Base-by-base conservation (phyloP, 164 flowering plant species). In the Paratinospora sagittata region DNA sequence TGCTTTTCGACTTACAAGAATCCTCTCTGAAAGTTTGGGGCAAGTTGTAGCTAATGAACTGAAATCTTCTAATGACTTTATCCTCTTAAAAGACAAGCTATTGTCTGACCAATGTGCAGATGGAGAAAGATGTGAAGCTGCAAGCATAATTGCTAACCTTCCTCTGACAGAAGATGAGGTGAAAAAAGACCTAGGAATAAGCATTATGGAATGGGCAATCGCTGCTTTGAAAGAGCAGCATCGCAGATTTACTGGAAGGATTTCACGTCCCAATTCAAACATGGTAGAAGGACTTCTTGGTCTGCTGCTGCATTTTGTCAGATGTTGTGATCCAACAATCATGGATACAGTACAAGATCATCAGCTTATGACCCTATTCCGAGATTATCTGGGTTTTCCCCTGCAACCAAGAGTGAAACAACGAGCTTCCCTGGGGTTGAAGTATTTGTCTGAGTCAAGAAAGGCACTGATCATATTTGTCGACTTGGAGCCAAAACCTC, bases 271-370 rank as follows among this genome's bases (percentile, higher is more conserved):
- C 16, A 26, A 79, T 16, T 69, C 81, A 68, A 75, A 57, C 76
- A 77, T 81, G 85, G 69, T 65, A 27, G 87, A 88, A 79, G 89
- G 89, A 64, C 85, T 88, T 75, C 85, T 86, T 21, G 86, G 91
- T 64, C 73, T 88, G 26, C 70, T 86, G 57, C 79, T 84, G 45
- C 88, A 86, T 70, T 82, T 82, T 63, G 72, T 81, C 10, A 78
- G 69, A 75, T 78, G 72, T 61, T 36, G 67, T 49, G 88, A 88
- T 67, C 79, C 72, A 24, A 58, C 68, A 68, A 74, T 76, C 37
- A 73, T 80, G 24, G 68, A n/a, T 23, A 21, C 76, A n/a, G 74
- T 83, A 17, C 77, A 55, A 69, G 89, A 84, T 66, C 68, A 78
- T 63, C 65, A 47, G 10, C 84, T 85, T 17, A 78, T 84, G 84